Evolutionary conservation across 306 rosid species (phyloP), one percentile per base, ranked within the genome.

Genomic region (Quercus glauca): DNA sequence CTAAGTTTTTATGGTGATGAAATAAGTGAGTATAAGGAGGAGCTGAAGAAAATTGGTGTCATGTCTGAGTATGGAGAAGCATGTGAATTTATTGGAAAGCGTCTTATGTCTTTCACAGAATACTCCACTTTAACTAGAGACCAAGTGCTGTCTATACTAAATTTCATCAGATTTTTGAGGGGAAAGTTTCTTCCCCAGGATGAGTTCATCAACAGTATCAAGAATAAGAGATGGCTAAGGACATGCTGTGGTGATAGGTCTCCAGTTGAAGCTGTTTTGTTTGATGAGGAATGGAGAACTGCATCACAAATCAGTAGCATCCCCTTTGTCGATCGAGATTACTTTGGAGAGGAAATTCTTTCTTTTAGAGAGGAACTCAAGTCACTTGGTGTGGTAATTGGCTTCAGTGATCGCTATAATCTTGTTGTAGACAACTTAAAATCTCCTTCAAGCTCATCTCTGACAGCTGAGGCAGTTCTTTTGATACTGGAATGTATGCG

Each of bases 1-100:
- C 65, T 43, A 37, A 70, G 12, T 6, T 89, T 79, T 80, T 94
- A 94, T 68, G 97, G 87, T 13, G 23, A 76, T 3, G 23, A 11
- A 73, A 76, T 94, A 76, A 78, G 37, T 6, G 76, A 55, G 18
- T 90, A 90, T 68, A 25, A 76, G 78, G 92, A 86, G 49, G 98
- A 89, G 87, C 82, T 93, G 33, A 87, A 86, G 69, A 79, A 77
- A 55, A 14, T 90, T 74, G 98, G 98, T 29, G 97, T 94, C 76
- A 92, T 86, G 94, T 84, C 83, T 73, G 88, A 87, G 6, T 89
- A 67, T 58, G 85, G 74, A 23, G 90, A 94, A 87, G 97, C 95
- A 3, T 86, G 97, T 74, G 15, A 31, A 8, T 90, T 82, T 82
- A 86, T 94, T 45, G 96, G 96, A n/a, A 75, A 77, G 6, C 87